phyloP scores from a whole-genome alignment of 2,329 filamentous ascomycete genomes.

The Nemania serpens region DNA sequence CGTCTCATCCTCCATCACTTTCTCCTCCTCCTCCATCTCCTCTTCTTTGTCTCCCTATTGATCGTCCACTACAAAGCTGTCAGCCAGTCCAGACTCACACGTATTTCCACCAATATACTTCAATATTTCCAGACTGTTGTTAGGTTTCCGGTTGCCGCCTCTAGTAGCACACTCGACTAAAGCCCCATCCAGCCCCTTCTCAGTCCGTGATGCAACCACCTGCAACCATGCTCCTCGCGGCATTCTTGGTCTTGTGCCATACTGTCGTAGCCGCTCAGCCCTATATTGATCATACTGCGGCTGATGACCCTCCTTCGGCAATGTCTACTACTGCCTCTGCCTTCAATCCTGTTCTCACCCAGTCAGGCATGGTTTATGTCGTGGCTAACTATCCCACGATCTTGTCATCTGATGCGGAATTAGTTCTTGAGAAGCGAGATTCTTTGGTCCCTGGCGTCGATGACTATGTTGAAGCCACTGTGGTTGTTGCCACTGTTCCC shows the following conservation, averaged over 20 bases:
- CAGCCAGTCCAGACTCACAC: neutral
- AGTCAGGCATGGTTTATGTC: constrained; percentile 17
- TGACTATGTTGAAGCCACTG: constrained; percentile 20
- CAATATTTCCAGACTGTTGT: constrained; percentile 12
- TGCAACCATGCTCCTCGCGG: constrained; percentile 22
- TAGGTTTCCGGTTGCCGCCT: constrained; percentile 3
- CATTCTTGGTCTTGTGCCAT: constrained; percentile 31
- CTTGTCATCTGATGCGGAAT: constrained; percentile 3
- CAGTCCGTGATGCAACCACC: constrained; percentile 16
- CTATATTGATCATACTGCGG: neutral
- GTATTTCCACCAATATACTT: constrained; percentile 6
- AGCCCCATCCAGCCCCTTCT: neutral
- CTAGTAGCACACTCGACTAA: neutral
- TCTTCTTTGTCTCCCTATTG: neutral
- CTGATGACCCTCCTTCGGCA: neutral
- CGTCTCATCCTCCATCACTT: neutral
- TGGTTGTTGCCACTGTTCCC: constrained; percentile 21
- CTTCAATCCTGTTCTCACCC: constrained; percentile 12
- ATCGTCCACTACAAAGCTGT: neutral
- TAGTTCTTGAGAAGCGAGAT: constrained; percentile 9
- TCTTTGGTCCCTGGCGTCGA: neutral
- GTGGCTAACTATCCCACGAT: neutral
- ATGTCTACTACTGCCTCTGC: constrained; percentile 3
- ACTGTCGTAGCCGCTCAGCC: constrained; percentile 10
- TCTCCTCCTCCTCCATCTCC: neutral